phyloP scores from a whole-genome alignment of 139 green algal species.

The Parachlorella kessleri region DNA sequence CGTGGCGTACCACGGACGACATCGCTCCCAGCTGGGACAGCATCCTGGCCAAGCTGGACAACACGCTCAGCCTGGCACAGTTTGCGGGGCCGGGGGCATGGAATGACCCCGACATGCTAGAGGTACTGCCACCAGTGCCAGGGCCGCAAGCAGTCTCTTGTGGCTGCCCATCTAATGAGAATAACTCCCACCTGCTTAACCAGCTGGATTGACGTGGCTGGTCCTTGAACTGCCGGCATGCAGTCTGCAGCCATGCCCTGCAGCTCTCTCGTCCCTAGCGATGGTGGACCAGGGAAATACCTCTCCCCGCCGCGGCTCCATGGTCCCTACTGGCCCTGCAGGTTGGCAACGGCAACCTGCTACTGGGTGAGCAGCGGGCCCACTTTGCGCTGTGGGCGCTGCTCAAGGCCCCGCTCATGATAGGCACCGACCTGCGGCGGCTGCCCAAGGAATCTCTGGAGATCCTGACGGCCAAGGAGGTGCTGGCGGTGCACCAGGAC shows the following conservation, averaged over 20 bases:
- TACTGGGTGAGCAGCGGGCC: conserved; percentile 38
- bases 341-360: conserved; percentile 51
- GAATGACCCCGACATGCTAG: conserved; percentile 79
- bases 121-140: too few species aligned
- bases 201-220: too few species aligned
- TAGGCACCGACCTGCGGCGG: conserved; percentile 52
- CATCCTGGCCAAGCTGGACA: conserved; percentile 49
- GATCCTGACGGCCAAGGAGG: conserved; percentile 48
- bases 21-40: conserved; percentile 40
- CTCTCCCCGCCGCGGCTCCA: too few species aligned
- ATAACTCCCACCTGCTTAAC: too few species aligned
- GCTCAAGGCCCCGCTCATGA: conserved; percentile 70
- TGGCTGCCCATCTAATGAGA: too few species aligned
- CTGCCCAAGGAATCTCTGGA: conserved; percentile 19
- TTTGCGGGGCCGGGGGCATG: conserved; percentile 62
- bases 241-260: too few species aligned
- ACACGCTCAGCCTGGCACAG: conserved; percentile 39
- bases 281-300: too few species aligned
- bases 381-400: conserved; percentile 77
- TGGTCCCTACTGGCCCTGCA: too few species aligned
- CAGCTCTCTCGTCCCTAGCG: too few species aligned
- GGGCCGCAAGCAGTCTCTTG: too few species aligned
- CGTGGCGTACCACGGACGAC: conserved; percentile 36
- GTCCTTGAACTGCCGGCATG: too few species aligned
- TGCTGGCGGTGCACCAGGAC: conserved; percentile 72